Conservation (phyloP, 768 basidiomycete genomes). For the Tubosaeta sp. region DNA sequence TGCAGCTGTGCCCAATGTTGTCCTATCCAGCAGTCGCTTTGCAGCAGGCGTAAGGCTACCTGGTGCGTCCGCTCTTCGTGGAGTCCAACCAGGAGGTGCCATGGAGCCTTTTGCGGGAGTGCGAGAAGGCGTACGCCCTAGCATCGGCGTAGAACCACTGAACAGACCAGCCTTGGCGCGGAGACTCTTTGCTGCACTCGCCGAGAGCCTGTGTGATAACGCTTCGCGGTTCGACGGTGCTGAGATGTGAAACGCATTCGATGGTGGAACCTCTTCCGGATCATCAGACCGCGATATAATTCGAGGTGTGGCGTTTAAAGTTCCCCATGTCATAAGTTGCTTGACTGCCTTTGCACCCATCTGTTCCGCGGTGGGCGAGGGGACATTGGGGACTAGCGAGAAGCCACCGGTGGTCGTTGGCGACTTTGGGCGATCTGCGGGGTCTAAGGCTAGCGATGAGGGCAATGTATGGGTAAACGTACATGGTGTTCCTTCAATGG, state of each 20-base stretch:
- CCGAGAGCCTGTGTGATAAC: constrained; percentile 78
- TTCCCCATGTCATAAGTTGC: constrained; percentile 98
- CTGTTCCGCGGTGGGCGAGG: constrained; percentile 80
- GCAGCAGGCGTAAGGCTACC: constrained; percentile 88
- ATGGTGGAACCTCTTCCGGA: constrained; percentile 37
- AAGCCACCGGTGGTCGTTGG: constrained; percentile 52
- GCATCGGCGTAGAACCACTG: constrained; percentile 32
- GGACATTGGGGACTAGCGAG: constrained; percentile 77
- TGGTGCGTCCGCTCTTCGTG: constrained; percentile 64
- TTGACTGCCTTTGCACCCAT: constrained; percentile 81
- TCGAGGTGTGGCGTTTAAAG: constrained; percentile 86
- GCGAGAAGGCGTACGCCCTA: constrained; percentile 31
- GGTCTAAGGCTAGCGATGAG: constrained; percentile 6
- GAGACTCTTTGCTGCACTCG: constrained; percentile 75
- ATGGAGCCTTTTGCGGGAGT: constrained; percentile 46
- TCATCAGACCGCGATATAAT: constrained; percentile 67
- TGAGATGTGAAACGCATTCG: constrained; percentile 71
- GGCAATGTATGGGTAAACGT: constrained; percentile 28
- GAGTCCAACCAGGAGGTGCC: constrained; percentile 79
- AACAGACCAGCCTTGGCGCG: constrained; percentile 70
- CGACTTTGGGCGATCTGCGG: constrained; percentile 59
- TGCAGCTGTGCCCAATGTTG: constrained; percentile 61
- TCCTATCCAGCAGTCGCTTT: constrained; percentile 66
- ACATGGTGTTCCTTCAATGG: constrained; percentile 92
- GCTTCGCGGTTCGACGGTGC: constrained; percentile 76